Evolutionary conservation across 768 basidiomycete species (phyloP).

Genomic region (Mycena kentingensis): DNA sequence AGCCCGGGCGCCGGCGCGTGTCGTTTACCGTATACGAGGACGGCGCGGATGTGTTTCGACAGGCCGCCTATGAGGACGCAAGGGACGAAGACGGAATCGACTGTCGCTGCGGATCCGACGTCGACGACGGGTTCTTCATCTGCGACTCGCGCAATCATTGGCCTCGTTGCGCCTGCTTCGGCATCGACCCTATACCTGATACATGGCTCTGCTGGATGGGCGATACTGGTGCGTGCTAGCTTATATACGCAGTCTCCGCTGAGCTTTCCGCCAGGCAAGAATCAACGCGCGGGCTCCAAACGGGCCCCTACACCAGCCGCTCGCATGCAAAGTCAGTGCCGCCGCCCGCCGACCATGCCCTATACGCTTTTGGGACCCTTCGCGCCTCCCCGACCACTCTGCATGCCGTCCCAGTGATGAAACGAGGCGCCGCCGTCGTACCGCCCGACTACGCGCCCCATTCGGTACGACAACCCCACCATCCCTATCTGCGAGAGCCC

Average conservation of each 20-base stretch:
- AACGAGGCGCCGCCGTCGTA: constrained; percentile 43
- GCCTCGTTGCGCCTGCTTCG: constrained; percentile 83
- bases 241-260: background rate
- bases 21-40: background rate
- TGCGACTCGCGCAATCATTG: constrained; percentile 81
- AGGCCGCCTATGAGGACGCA: constrained; percentile 8
- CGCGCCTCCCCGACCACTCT: constrained; percentile 31
- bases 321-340: constrained; percentile 42
- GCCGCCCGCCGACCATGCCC: constrained; percentile 8
- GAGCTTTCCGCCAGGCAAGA: constrained; percentile 7
- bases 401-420: constrained; percentile 39
- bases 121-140: constrained; percentile 85
- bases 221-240: constrained; percentile 20
- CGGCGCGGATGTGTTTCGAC: background rate
- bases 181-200: constrained; percentile 67
- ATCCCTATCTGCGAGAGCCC: constrained; percentile 76
- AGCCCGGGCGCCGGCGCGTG: too few species aligned
- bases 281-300: constrained; percentile 26
- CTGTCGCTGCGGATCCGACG: constrained; percentile 74
- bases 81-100: constrained; percentile 48
- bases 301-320: constrained; percentile 19
- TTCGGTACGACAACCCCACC: constrained; percentile 68
- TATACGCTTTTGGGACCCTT: constrained; percentile 17
- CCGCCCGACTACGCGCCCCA: constrained; percentile 68
- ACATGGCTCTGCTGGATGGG: constrained; percentile 79